Evolutionary conservation across 805 yeast species (phyloP), one percentile per base, ranked within the genome.

Genomic region (Saturnispora quitensis): DNA sequence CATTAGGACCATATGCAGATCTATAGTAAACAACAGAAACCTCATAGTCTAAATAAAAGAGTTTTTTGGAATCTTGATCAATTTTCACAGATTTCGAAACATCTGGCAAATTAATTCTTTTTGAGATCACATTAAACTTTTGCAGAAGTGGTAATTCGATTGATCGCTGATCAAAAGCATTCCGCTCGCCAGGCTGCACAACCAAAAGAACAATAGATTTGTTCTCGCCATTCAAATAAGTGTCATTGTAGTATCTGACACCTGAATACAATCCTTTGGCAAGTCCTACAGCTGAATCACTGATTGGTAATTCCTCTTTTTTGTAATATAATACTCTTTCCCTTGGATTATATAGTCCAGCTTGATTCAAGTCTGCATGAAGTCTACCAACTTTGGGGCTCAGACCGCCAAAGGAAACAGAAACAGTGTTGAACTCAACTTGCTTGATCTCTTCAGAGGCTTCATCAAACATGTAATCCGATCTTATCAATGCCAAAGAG

Each of bases 351-450:
- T 86, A 86, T n/a, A 68, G 66, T 3, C 89, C 89, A 7, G 71
- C 61, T 4, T 67, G 62, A 62, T 86, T 84, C 61, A 85, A 67
- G 59, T 77, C 87, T 20, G 74, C 66, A 67, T 93, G 99, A 52
- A 88, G 70, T 57, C 78, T 73, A 20, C 93, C 86, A 25, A 88
- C 91, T 63, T 84, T 86, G 13, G 89, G 66, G 2, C 96, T 84
- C 52, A 93, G 73, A 0, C 95, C 98, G 20, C 95, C 97, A 71
- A 93, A 93, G 1, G 97, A 90, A 3, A 91, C 96, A 60, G 96
- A 86, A 3, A 93, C 88, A 1, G 99, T 90, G 68, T 93, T 93
- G 71, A 91, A 91, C 66, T 93, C 99, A 48, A 93, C 93, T 67
- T 93, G 99, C 63, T 91, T 90, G 61, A 91, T 84, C 27, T 67